phyloP scores from a whole-genome alignment of 768 basidiomycete species.

The Psilocybe azurescens region DNA sequence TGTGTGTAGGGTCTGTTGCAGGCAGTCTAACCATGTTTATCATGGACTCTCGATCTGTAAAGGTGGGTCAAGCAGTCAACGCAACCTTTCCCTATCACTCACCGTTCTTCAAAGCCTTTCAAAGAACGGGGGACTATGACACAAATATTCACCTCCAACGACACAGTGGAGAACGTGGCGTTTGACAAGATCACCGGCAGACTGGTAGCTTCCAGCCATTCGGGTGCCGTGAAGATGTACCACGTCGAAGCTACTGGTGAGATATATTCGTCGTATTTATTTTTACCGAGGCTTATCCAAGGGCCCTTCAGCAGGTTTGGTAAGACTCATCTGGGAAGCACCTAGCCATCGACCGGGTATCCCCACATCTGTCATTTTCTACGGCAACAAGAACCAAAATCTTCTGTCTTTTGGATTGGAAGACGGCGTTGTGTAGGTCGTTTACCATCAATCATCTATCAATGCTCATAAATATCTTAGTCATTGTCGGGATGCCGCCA shows the following conservation, averaged over 20 bases:
- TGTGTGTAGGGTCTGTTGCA: neutral
- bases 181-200: neutral
- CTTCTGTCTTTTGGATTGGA: neutral
- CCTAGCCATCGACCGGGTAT: neutral
- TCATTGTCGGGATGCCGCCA: neutral
- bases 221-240: neutral
- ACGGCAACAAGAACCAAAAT: neutral
- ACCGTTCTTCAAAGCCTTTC: neutral
- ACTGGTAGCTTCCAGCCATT: constrained; percentile 12
- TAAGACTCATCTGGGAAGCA: neutral
- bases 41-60: neutral
- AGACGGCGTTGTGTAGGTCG: neutral
- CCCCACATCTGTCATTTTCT: neutral
- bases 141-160: neutral
- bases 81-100: neutral
- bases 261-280: neutral
- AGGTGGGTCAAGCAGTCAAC: neutral
- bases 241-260: neutral
- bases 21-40: neutral
- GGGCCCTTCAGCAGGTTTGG: too few relatives aligned
- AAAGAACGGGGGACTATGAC: neutral
- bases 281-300: too few relatives aligned
- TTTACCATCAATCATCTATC: neutral
- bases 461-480: neutral
- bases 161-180: neutral